Evolutionary conservation across 2,329 filamentous ascomycete species (phyloP).

Genomic region (Aschersonia sp.): DNA sequence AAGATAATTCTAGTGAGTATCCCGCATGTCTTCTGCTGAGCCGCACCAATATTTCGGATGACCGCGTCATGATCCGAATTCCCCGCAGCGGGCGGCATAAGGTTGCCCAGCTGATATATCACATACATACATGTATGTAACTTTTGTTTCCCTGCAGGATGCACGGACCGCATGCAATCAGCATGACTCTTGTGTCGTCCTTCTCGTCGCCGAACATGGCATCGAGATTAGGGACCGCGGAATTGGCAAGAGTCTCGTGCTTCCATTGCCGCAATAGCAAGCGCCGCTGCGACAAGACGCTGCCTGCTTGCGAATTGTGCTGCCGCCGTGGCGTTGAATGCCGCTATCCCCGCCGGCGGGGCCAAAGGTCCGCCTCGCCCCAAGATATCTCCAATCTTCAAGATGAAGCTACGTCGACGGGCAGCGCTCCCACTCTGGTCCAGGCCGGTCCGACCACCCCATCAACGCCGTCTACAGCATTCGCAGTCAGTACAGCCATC

Average conservation of each 20-base stretch:
- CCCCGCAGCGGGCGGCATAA: no score
- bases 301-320: not conserved
- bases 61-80: no score
- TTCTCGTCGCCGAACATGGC: not conserved
- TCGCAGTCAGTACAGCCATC: not conserved
- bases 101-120: no score
- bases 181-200: not conserved
- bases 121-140: no score
- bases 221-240: not conserved
- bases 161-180: not conserved
- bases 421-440: no score
- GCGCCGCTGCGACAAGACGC: not conserved
- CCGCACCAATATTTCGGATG: no score
- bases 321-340: not conserved
- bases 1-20: no score
- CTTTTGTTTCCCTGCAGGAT: not conserved
- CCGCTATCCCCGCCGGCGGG: not conserved
- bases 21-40: no score
- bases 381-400: not conserved
- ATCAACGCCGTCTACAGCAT: not conserved
- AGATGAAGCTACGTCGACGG: not conserved
- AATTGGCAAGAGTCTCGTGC: not conserved
- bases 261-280: not conserved
- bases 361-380: not conserved
- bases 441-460: not conserved